Evolutionary conservation across 345 rosid species (phyloP), one percentile per base, ranked within the genome.

Genomic region (Eucalyptus erythrocorys): DNA sequence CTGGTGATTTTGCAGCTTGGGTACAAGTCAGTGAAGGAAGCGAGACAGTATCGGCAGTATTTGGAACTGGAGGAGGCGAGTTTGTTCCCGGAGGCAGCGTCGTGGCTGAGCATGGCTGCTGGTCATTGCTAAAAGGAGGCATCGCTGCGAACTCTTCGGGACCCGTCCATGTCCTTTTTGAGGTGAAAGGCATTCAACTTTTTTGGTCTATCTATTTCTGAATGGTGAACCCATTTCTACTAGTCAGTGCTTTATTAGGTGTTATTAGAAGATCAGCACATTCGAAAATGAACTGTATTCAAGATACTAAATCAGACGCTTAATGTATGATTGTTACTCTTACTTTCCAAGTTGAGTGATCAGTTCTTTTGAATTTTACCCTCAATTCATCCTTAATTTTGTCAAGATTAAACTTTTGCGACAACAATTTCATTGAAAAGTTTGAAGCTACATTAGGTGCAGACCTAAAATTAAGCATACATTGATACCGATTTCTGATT

Each of bases 121-220:
- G 99, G 99, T 94, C 98, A 71, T 68, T 96, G 88, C 92, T 96
- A 27, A 95, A 95, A 93, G 98, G 97, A 32, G 99, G 98, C 79
- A 71, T 95, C 13, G 89, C 87, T 43, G 94, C 97, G 10, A 90
- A 95, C 88, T 91, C 91, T 92, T 91, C 96, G 27, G 91, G 93
- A 76, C 90, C 64, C 66, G 94, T 89, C 76, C 92, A 95, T 40
- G 89, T 96, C 87, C 88, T 93, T 85, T 91, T 97, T 55, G 89
- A 95, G 97, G 98, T 97, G 85, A 48, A 17, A 71, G 45, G 45
- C 45, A 37, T 57, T 43, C 86, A 15, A 16, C 15, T 34, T 4
- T 34, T 14, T 6, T 34, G 47, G 81, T 22, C 30, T 6, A 34
- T 34, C 76, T n/a, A 32, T 0, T 12, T 17, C n/a, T n/a, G n/a